These are phyloP conservation scores for Aeschynomene evenia DNA, from an alignment of 306 rosid species.

Conservation along the genomic window DNA sequence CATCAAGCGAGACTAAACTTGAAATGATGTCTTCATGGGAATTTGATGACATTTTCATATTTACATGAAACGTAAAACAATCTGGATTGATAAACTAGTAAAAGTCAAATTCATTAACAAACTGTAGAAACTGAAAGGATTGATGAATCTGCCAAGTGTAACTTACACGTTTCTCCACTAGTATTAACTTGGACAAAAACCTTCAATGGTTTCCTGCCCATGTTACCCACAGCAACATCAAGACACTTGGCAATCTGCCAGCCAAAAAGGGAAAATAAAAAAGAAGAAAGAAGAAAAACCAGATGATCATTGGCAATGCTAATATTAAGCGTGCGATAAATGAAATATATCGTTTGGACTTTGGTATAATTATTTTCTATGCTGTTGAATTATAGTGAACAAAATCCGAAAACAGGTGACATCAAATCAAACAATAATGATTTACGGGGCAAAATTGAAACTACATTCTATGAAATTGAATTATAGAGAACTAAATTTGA, in stretches of 20 bases:
- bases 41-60: slow-evolving; percentile 11
- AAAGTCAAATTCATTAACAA: slow-evolving; percentile 23
- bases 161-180: slow-evolving; percentile 92
- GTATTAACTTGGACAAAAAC: slow-evolving; percentile 91
- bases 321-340: slow-evolving; percentile 5
- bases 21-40: neutral
- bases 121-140: neutral
- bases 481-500: neutral
- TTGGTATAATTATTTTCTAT: neutral
- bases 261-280: neutral
- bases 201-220: slow-evolving; percentile 81
- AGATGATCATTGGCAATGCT: slow-evolving; percentile 6
- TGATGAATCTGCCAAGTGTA: slow-evolving; percentile 4
- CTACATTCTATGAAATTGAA: neutral
- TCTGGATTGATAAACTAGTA: neutral
- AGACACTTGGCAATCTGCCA: slow-evolving; percentile 80
- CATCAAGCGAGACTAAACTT: slow-evolving; percentile 17
- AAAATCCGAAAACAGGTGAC: neutral
- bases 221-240: slow-evolving; percentile 60
- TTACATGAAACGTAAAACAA: neutral
- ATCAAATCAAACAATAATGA: neutral
- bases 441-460: neutral
- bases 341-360: neutral
- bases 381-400: neutral
- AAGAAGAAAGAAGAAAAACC: neutral